Base-by-base conservation (phyloP, 495 filamentous ascomycete genomes). In the Tuber melanosporum region DNA sequence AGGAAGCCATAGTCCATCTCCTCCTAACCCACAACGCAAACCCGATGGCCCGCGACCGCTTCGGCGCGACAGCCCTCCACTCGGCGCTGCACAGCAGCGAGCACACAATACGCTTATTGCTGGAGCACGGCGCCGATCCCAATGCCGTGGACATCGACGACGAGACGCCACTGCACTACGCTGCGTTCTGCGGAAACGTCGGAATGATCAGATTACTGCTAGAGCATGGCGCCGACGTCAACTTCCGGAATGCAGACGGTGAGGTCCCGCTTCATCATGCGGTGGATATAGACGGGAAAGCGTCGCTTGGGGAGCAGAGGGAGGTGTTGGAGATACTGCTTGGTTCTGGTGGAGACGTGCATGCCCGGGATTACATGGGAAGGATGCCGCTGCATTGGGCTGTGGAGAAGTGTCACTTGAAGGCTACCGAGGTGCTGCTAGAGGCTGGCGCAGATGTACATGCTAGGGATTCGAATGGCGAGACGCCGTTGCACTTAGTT, bases 371-470 rank as follows among this genome's bases (percentile, higher is more conserved):
- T 26, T 71, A 74, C 72, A 76, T 42, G 62, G 43, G 36, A 44
- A 75, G 62, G 43, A 83, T 79, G 8, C 75, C 79, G 36, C 72
- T 83, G 5, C 79, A 81, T 41, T 73, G 41, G 36, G 82, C 77
- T 19, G 70, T 74, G 44, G 42, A 45, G 44, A 44, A 62, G 26
- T 81, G 81, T 17, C 75, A 81, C 52, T 49, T 44, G 46, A 36
- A 19, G 6, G 74, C 76, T n/a, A 42, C 73, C 44, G 26, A 44
- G 22, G 44, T 81, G 32, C 71, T 83, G 12, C 52, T 83, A 15
- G 71, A 73, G 17, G 43, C 70, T 26, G 79, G 79, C 1, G 82
- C 79, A 1, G 32, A 77, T 47, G 70, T 78, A 17, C 45, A 73
- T 26, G 45, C 71, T 0, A 26, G 17, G n/a, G 78, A 79, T 41